A percentile compares a stretch with the other conserved stretches of the same genome.
Conservation (phyloP, 1,284 basidiomycete genomes). For the Caloboletus firmus region DNA sequence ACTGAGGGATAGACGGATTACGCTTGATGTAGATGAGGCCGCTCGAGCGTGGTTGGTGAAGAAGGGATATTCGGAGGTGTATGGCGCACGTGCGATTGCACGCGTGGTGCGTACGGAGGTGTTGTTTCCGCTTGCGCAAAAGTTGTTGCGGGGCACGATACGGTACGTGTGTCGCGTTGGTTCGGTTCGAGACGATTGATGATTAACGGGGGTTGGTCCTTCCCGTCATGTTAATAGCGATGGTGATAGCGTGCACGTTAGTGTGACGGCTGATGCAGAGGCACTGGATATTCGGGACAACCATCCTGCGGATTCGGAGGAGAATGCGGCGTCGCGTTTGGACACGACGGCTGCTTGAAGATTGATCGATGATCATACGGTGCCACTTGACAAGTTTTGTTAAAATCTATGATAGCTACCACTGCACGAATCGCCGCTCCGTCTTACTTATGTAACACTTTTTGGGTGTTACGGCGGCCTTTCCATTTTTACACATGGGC, state of each 20-base stretch:
- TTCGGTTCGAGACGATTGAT: not conserved
- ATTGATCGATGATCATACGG: too few species aligned
- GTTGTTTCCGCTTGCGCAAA: constrained; percentile 75
- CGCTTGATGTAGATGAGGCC: constrained; percentile 64
- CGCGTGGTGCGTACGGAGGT: constrained; percentile 78
- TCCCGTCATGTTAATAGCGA: constrained; percentile 25
- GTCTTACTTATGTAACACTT: too few species aligned
- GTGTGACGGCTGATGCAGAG: constrained; percentile 15
- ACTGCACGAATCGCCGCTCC: not conserved
- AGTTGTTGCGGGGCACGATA: constrained; percentile 72
- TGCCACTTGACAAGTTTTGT: not conserved
- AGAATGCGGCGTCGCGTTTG: not conserved
- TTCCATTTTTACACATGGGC: not conserved
- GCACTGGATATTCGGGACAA: constrained; percentile 36
- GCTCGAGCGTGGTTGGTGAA: constrained; percentile 75
- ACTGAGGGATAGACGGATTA: constrained; percentile 66
- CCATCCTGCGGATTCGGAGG: constrained; percentile 31
- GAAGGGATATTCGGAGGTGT: constrained; percentile 83
- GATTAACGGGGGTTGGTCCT: not conserved
- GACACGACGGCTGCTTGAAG: constrained; percentile 1
- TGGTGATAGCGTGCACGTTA: constrained; percentile 34
- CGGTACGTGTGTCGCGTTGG: constrained; percentile 44
- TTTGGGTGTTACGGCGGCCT: too few species aligned
- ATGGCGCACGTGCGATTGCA: constrained; percentile 84
- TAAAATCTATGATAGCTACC: not conserved